Percentiles rank a stretch among this genome's conserved stretches.
Conservation (phyloP, 2,329 filamentous ascomycete genomes). For the Emergomyces pasteurianus region DNA sequence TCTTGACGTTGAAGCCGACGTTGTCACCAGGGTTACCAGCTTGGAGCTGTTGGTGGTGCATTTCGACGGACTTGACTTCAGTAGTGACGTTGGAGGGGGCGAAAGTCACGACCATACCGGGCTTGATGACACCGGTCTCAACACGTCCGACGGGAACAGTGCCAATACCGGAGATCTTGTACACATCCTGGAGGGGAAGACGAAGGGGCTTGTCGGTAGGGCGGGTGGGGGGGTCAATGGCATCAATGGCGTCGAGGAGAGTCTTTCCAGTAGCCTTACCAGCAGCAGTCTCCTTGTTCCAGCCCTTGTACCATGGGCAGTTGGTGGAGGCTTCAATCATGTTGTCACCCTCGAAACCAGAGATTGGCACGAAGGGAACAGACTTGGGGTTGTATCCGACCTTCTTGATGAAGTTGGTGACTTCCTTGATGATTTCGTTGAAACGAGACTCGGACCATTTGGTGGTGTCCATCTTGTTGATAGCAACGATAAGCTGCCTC, state of each 20-base stretch:
- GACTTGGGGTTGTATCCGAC: constrained; percentile 99
- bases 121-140: constrained; percentile 94
- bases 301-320: constrained; percentile 99
- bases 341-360: constrained; percentile 99
- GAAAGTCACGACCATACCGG: constrained; percentile 82
- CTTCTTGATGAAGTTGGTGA: constrained; percentile 99
- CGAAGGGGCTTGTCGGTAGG: constrained; percentile 98
- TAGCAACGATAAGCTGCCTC: constrained; percentile 98
- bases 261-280: constrained; percentile 87
- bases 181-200: constrained; percentile 99
- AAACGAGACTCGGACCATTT: constrained; percentile 95
- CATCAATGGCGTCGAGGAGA: constrained; percentile 96
- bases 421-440: constrained; percentile 99
- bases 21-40: constrained; percentile 99
- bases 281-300: constrained; percentile 95
- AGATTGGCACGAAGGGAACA: constrained; percentile 98
- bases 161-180: constrained; percentile 99
- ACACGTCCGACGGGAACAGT: constrained; percentile 99
- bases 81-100: constrained; percentile 98
- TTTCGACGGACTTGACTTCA: constrained; percentile 99
- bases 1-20: constrained; percentile 99
- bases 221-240: constrained; percentile 84
- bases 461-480: constrained; percentile 99
- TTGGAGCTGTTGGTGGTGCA: constrained; percentile 98
- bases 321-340: constrained; percentile 85